Base-by-base conservation (phyloP, 78 protist species). In the Dictyostelium purpureum region DNA sequence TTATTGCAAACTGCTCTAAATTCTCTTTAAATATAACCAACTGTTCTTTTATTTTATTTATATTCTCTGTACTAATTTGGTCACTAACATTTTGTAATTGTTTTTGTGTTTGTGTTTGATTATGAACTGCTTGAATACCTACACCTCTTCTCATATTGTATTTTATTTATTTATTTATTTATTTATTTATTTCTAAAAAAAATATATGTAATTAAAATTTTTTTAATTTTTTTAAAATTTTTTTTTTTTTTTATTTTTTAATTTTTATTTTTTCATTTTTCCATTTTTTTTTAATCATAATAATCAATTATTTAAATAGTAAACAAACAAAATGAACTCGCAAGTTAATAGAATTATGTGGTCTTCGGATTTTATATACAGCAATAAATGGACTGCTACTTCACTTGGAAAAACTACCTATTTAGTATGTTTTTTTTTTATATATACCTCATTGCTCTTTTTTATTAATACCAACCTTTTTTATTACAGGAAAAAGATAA, bases 1-100 rank as follows among this genome's bases (percentile, higher is more conserved):
- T 82, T 1, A 42, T 18, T 19, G 99, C 99, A 94, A 98, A 98
- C 14, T 87, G 89, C 31, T 97, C 97, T 21, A 98, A 38, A 9
- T 94, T 90, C 6, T 51, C 89, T 57, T 95, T 49, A 37, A 98
- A 97, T 4, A 35, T 12, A 10, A 42, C 31, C 16, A 98, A 71
- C 73, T 95, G 97, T 18, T 89, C 94, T n/a, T 77, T 74, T 21
- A 97, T 43, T 26, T 94, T 63, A 28, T 66, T 71, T 14, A 92
- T 4, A 16, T 95, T 51, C 2, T 94, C 90, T n/a, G 56, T 47
- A 10, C 14, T 70, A 31, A 96, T 21, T 38, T 97, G 94, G 16
- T 67, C 82, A 76, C 96, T 93, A 31, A 56, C 33, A 43, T 79
- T 94, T 54, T 90, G 70, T 9, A 92, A 70, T 42, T 77, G 85